Base-by-base conservation (phyloP, 108 stramenopile species). In the Thalassiosira profunda region DNA sequence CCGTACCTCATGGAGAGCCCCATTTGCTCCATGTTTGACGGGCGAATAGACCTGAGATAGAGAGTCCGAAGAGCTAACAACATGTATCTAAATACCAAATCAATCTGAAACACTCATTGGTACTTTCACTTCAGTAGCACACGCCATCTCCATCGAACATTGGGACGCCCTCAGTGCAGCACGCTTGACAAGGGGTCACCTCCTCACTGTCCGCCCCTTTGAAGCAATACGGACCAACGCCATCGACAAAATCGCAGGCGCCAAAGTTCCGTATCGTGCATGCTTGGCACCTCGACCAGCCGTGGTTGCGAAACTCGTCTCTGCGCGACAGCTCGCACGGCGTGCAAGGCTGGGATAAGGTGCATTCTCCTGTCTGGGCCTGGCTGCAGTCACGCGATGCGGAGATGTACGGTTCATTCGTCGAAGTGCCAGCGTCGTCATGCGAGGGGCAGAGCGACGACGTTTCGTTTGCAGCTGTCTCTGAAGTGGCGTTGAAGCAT, bases 201-300 rank as follows among this genome's bases (percentile, higher is more conserved):
- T 63, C 52, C 41, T 6, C 18, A 5, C 21, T 41, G 10, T 26
- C 24, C 47, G 61, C 52, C 18, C 33, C 31, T 36, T 55, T 61
- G 55, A 43, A 72, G 31, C 71, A 72, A 34, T 72, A 72, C 0
- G 71, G 71, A 12, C 71, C 71, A 3, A 72, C 54, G 30, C 71
- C 71, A 7, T 72, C 71, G 7, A 51, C 26, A 28, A 72, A 72
- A 31, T 54, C 26, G 46, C 71, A 72, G 18, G 38, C 62, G 5
- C 71, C 71, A 18, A 57, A 46, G 4, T 72, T 72, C 10, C 26
- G 12, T 4, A 23, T 11, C 14, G 53, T 40, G 23, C 71, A 72
- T 3, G 46, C 41, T 38, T 63, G 71, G 35, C 71, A 72, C 31
- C 71, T 40, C 35, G 52, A 35, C 71, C 71, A 72, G 10, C 53